These are phyloP conservation scores for Capsicum chinense DNA, from an alignment of 257 asterid genomes.

Conservation along the genomic window DNA sequence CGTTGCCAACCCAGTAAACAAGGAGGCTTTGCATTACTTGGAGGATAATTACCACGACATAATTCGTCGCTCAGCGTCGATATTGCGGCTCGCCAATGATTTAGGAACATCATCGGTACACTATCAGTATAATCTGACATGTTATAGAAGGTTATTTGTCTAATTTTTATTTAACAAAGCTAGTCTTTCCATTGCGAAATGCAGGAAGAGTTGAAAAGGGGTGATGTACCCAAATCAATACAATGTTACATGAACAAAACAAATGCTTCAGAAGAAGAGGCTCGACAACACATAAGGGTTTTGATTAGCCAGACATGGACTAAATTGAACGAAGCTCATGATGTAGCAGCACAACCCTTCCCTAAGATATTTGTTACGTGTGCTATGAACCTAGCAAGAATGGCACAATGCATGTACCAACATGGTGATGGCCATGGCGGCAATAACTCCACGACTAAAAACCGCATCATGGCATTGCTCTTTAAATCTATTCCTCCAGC, in stretches of 20 bases:
- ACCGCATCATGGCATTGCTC: constrained; percentile 36
- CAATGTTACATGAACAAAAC: constrained; percentile 62
- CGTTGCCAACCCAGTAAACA: constrained; percentile 43
- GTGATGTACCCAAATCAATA: constrained; percentile 41
- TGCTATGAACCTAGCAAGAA: constrained; percentile 51
- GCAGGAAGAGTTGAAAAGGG: constrained; percentile 37
- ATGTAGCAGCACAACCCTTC: constrained; percentile 23
- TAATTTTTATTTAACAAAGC: neutral
- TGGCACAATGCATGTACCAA: constrained; percentile 57
- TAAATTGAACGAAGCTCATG: constrained; percentile 39
- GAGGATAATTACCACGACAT: constrained; percentile 36
- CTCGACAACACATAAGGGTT: constrained; percentile 30
- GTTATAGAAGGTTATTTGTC: neutral
- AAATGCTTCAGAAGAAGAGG: constrained; percentile 38
- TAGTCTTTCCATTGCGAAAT: neutral
- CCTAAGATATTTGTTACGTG: constrained; percentile 29
- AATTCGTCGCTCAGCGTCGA: constrained; percentile 40
- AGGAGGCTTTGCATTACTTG: constrained; percentile 38
- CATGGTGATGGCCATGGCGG: constrained; percentile 64
- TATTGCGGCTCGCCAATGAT: constrained; percentile 58
- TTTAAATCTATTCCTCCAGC: constrained; percentile 43
- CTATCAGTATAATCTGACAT: neutral
- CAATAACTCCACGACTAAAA: constrained; percentile 33
- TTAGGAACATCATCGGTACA: constrained; percentile 57
- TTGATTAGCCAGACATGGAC: constrained; percentile 44